phyloP scores from a whole-genome alignment of 352 stramenopile genomes.

The Phytophthora lateralis region DNA sequence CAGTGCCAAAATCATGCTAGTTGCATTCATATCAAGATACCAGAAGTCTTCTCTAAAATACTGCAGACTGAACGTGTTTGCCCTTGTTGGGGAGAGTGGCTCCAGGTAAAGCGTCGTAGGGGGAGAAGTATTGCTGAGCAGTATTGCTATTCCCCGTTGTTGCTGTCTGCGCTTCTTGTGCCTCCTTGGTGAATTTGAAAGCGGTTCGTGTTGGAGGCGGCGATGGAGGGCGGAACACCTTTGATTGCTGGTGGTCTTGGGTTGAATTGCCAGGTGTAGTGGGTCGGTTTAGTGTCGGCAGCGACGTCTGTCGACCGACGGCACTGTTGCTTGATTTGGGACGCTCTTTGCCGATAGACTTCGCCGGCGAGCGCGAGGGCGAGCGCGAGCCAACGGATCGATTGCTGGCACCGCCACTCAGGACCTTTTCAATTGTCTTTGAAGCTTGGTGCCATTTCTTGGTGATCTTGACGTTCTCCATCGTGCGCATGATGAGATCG shows the following conservation, averaged over 20 bases:
- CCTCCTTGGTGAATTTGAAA: conserved; percentile 81
- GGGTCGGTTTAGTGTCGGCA: conserved; percentile 39
- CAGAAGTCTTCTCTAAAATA: conserved; percentile 23
- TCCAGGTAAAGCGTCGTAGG: conserved; percentile 64
- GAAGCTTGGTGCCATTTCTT: conserved; percentile 85
- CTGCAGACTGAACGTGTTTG: conserved; percentile 42
- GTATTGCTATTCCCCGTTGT: conserved; percentile 13
- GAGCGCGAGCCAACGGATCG: conserved; percentile 37
- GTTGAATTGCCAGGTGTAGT: conserved; percentile 20
- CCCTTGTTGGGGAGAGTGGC: conserved; percentile 55
- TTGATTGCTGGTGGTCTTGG: conserved; percentile 37
- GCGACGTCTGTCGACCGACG: conserved; percentile 43
- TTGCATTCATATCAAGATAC: not conserved
- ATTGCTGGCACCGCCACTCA: conserved; percentile 43
- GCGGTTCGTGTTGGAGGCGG: conserved; percentile 67
- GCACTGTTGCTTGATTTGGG: conserved; percentile 63
- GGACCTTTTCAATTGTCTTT: conserved; percentile 80
- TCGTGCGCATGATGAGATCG: conserved; percentile 87
- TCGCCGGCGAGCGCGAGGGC: conserved; percentile 46
- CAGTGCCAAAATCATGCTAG: not conserved
- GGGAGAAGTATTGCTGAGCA: conserved; percentile 69
- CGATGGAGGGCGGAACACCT: conserved; percentile 59
- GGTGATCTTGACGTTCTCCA: conserved; percentile 91
- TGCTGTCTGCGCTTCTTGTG: conserved; percentile 37
- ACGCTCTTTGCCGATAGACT: conserved; percentile 40